Evolutionary conservation across 129 eudicot genomes (phyloP).

Genomic region (Flaveria trinervia): DNA sequence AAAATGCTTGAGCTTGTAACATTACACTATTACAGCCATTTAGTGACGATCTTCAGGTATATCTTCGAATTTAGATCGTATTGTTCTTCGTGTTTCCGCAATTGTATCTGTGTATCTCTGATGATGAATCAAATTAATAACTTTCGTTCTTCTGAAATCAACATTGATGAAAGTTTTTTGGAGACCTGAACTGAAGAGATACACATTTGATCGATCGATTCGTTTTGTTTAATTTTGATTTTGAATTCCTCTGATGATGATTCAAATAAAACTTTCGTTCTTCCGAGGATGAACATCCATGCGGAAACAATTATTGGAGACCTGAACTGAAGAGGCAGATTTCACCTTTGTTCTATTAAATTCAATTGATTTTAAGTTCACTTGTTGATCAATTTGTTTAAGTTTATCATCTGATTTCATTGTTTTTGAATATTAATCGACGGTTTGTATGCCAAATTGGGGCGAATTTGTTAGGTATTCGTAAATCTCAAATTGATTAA

Average conservation of each 20-base stretch:
- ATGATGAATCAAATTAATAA: constrained; percentile 31
- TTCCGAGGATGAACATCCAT: constrained; percentile 33
- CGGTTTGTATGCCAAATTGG: background rate
- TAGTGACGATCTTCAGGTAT: background rate
- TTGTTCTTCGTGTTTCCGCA: background rate
- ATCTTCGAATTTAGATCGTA: background rate
- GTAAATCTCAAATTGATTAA: constrained; percentile 24
- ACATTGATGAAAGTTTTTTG: constrained; percentile 28
- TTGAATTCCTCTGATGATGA: constrained; percentile 29
- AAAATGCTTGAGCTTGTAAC: background rate
- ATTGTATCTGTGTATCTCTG: background rate
- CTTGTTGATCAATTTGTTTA: background rate
- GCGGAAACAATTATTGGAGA: constrained; percentile 49
- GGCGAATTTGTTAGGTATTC: constrained; percentile 19
- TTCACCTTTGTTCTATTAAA: too few species aligned
- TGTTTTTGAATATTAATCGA: background rate
- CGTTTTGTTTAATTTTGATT: background rate
- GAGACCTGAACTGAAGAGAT: constrained; percentile 46
- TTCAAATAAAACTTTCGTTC: constrained; percentile 39
- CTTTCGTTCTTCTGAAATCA: constrained; percentile 38
- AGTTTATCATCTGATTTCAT: too few species aligned
- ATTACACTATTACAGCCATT: too few species aligned
- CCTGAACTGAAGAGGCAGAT: constrained; percentile 39
- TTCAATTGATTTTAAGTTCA: background rate
- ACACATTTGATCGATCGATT: too few species aligned